Evolutionary conservation across 495 filamentous ascomycete genomes (phyloP), one percentile per base, ranked within the genome.

Genomic region (Lasiosphaeria miniovina): DNA sequence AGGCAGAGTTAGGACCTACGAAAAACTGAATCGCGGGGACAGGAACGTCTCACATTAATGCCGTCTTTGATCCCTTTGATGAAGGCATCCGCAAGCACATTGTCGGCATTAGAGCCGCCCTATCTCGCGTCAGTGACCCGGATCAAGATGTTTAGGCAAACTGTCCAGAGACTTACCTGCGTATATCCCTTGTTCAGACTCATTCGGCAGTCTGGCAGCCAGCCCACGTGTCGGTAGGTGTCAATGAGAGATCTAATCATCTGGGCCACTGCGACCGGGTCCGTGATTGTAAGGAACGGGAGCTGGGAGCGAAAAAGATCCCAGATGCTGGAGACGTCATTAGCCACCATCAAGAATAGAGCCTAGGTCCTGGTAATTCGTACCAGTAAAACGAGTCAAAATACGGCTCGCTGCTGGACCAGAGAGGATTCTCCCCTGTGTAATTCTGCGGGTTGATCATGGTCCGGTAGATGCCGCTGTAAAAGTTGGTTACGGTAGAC

Each of bases 51-150:
- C 64, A 78, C 75, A 61, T 92, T 82, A n/a, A 92, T 80, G 15
- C 76, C 80, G 31, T 71, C 79, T 0, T 73, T 69, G 5, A 90
- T 75, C 6, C 84, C 85, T 63, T 93, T 93, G 17, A 91, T 38
- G 61, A 84, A 91, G 0, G 83, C 83, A 66, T 92, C 89, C 0
- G 82, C 84, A 10, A 92, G 70, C 4, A 93, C 69, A 33, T 88
- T 82, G 63, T 93, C 89, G n/a, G 89, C 89, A 60, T 93, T 91
- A 0, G 88, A 90, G 0, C 89, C 89, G 31, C 89, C 90, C 73
- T 70, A 17, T 31, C 4, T 12, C 1, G 40, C 4, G 53, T 65
- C 24, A 65, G 55, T 33, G 12, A 4, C 8, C 12, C 12, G 15
- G 5, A 1, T 4, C 1, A 46, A 38, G 9, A 1, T 14, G 2